Evolutionary conservation across 2,329 filamentous ascomycete genomes (phyloP), one percentile per base, ranked within the genome.

Genomic region (Diaporthe eres): DNA sequence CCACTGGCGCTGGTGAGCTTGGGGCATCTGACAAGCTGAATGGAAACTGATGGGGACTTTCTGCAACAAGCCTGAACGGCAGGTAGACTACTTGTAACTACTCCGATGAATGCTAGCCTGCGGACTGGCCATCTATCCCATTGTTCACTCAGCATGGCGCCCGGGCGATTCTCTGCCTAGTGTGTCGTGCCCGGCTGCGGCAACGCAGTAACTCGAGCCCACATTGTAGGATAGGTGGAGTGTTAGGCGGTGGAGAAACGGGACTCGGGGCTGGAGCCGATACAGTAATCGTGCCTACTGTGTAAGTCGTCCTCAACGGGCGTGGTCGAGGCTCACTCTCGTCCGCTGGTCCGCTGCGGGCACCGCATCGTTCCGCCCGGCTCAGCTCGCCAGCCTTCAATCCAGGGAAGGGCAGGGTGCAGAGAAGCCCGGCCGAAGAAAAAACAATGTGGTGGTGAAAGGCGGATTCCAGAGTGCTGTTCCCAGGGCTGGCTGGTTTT

Each of bases 281-380:
- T 19, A 42, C 58, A 25, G 58, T 28, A 25, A 37, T 25, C 22
- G 53, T 61, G 37, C 60, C 60, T 17, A 37, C 42, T 37, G 44
- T 68, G 28, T 37, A 53, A 53, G 63, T 51, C 63, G 63, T 37
- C 63, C 47, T 68, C 63, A 68, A 68, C 42, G 47, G 31, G 34
- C 19, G 19, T 28, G 39, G 47, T 58, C 71, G 73, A 75, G 75
- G 75, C 61, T 77, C 75, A 77, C 75, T 73, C 68, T 75, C 73
- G 75, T 70, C 75, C 75, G 75, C 15, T 67, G 42, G 47, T 53
- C 44, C 47, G 47, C 25, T 65, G 39, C 57, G 37, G 57, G 42
- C 61, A 47, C 75, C 71, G 75, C 55, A 44, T 65, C 75, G 31
- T 60, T 67, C 71, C 53, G 55, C 58, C 47, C 70, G 37, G 22